phyloP scores from a whole-genome alignment of 331 rosid species.

The Quercus tomentella region DNA sequence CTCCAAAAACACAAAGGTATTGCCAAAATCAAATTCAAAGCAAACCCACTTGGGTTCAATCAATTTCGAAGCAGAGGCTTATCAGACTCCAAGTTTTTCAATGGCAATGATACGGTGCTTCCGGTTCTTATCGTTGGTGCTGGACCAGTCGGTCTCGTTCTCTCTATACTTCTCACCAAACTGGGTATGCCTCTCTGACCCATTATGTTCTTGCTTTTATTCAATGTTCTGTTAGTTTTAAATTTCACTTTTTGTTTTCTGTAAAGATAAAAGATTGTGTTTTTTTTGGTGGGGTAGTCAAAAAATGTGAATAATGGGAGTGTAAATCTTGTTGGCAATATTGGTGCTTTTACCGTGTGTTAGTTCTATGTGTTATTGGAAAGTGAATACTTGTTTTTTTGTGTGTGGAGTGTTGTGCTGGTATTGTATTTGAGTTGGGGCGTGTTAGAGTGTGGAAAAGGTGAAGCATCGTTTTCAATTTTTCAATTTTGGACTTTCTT shows the following conservation, averaged over 20 bases:
- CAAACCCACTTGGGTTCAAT: slow-evolving; percentile 1
- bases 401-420: not conserved
- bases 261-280: not conserved
- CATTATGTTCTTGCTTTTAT: not conserved
- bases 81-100: slow-evolving; percentile 31
- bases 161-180: slow-evolving; percentile 44
- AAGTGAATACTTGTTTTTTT: not conserved
- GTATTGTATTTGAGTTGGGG: not conserved
- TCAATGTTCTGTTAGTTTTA: not conserved
- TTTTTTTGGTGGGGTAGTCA: not conserved
- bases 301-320: not conserved
- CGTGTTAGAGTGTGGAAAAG: not conserved
- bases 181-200: slow-evolving; percentile 24
- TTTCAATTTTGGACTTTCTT: not conserved
- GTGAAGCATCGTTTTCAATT: not conserved
- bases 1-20: not conserved
- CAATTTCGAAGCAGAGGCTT: slow-evolving; percentile 21
- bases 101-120: slow-evolving; percentile 32
- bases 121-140: slow-evolving; percentile 56
- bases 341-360: not conserved
- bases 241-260: too few relatives aligned
- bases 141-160: slow-evolving; percentile 60
- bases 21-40: slow-evolving; percentile 14
- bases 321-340: not conserved
- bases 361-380: not conserved